phyloP scores from a whole-genome alignment of 2,329 filamentous ascomycete species.

The Neofusicoccum kwambonambiense region DNA sequence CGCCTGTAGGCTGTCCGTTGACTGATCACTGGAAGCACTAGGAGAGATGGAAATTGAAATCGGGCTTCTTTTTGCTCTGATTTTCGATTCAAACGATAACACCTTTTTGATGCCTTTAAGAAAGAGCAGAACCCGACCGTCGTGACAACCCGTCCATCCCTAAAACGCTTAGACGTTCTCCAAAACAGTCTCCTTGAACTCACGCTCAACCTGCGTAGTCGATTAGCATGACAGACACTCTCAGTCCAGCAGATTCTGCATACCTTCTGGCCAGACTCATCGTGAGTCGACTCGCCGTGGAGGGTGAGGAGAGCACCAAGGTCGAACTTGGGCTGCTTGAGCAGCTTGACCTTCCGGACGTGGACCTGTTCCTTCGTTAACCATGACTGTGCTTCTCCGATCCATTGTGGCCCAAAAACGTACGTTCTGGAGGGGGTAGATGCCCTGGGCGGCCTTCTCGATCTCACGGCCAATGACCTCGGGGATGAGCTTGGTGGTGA shows the following conservation, averaged over 20 bases:
- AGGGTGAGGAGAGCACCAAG: slow-evolving; percentile 93
- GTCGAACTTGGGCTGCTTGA: slow-evolving; percentile 99
- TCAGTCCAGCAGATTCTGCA: background rate
- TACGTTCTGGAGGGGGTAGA: slow-evolving; percentile 99
- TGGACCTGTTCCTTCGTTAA: slow-evolving; percentile 67
- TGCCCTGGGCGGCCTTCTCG: slow-evolving; percentile 98
- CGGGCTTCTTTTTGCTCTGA: slow-evolving; percentile 18
- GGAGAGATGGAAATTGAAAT: slow-evolving; percentile 16
- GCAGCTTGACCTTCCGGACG: slow-evolving; percentile 99
- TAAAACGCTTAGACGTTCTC: slow-evolving; percentile 76
- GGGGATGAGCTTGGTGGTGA: slow-evolving; percentile 97
- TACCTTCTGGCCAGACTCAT: slow-evolving; percentile 97
- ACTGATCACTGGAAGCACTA: slow-evolving; percentile 13
- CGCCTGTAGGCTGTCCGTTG: slow-evolving; percentile 5
- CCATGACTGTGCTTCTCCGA: slow-evolving; percentile 6
- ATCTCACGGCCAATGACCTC: slow-evolving; percentile 99
- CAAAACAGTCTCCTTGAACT: slow-evolving; percentile 98
- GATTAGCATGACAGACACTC: background rate
- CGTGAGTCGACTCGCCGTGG: slow-evolving; percentile 94
- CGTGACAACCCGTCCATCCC: slow-evolving; percentile 29
- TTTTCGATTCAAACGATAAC: slow-evolving; percentile 26
- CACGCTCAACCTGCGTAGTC: slow-evolving; percentile 64
- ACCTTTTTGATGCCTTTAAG: slow-evolving; percentile 43
- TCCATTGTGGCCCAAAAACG: slow-evolving; percentile 27
- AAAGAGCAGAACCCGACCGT: slow-evolving; percentile 23